These are phyloP conservation scores for Tanozyma kutaoensis DNA, from an alignment of 805 yeast genomes.

Conservation along the genomic window DNA sequence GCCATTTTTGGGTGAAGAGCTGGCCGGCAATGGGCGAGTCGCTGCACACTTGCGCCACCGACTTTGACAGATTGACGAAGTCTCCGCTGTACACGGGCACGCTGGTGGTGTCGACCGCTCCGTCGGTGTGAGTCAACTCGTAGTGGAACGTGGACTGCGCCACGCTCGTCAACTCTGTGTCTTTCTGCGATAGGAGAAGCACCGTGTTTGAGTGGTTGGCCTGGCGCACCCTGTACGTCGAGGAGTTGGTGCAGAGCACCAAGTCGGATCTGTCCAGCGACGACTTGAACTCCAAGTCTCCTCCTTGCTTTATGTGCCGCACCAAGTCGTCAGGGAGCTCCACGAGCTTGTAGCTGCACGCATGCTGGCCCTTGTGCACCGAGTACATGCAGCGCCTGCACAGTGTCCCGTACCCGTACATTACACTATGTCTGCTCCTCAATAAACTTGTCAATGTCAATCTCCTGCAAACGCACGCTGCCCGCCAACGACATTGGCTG, in stretches of 20 bases:
- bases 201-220: slow-evolving; percentile 83
- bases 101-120: slow-evolving; percentile 15
- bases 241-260: slow-evolving; percentile 43
- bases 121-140: slow-evolving; percentile 14
- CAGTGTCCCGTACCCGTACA: background rate
- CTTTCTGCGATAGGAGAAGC: slow-evolving; percentile 28
- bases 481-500: slow-evolving; percentile 45
- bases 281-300: slow-evolving; percentile 5
- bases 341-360: slow-evolving; percentile 30
- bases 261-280: slow-evolving; percentile 14
- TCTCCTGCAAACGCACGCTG: slow-evolving; percentile 51
- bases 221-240: slow-evolving; percentile 57
- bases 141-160: slow-evolving; percentile 18
- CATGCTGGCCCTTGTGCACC: slow-evolving; percentile 4
- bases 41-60: slow-evolving; percentile 20
- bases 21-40: slow-evolving; percentile 39
- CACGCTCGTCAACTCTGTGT: slow-evolving; percentile 15
- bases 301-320: slow-evolving; percentile 12
- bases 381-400: slow-evolving; percentile 2
- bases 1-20: slow-evolving; percentile 45
- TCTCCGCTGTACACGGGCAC: slow-evolving; percentile 12
- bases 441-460: slow-evolving; percentile 60
- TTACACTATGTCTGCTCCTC: slow-evolving; percentile 41
- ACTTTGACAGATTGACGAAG: slow-evolving; percentile 1
- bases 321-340: slow-evolving; percentile 40